Base-by-base conservation (phyloP, 257 asterid species). In the Solanum lycopersicoides region DNA sequence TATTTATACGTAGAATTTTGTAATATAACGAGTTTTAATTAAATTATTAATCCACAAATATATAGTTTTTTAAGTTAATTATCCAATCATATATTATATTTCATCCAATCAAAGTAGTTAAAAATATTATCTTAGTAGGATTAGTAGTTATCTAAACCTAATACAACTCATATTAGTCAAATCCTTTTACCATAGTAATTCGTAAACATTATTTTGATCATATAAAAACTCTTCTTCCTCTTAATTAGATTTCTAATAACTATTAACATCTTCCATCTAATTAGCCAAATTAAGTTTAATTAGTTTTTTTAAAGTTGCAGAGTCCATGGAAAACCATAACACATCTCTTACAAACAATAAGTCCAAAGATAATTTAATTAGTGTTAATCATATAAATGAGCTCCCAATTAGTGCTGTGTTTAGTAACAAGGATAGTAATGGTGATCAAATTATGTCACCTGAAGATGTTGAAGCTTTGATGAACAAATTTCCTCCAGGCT, bases 401-500 rank as follows among this genome's bases (percentile, higher is more conserved):
- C 45, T 47, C 13, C 85, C 20, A 82, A 21, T 82, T 50, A 50
- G 2, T 50, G 44, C 69, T 9, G 69, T 50, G 28, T n/a, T 30
- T 82, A 82, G 85, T 16, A 82, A 50, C 68, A 30, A 30, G 20
- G 11, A 47, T 12, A 82, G n/a, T 7, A 50, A 50, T 30, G 85
- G 45, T 50, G 44, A 80, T 9, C 80, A 35, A 28, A 28, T 30
- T 80, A 47, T 5, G 21, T 47, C 84, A 28, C 15, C 85, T 44
- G 65, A 80, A 82, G 85, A 82, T 50, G 21, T 82, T 82, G 85
- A 82, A 3, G 42, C 69, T 82, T 47, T 18, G 14, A 82, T 82
- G 3, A 50, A 11, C 11, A 50, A 23, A 45, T 56, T 85, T 4
- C 91, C 93, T 6, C 87, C 93, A 0, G 92, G 92, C 2, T 89